These are phyloP conservation scores for Phytopythium delawarense DNA, from an alignment of 352 stramenopile species.

Conservation along the genomic window DNA sequence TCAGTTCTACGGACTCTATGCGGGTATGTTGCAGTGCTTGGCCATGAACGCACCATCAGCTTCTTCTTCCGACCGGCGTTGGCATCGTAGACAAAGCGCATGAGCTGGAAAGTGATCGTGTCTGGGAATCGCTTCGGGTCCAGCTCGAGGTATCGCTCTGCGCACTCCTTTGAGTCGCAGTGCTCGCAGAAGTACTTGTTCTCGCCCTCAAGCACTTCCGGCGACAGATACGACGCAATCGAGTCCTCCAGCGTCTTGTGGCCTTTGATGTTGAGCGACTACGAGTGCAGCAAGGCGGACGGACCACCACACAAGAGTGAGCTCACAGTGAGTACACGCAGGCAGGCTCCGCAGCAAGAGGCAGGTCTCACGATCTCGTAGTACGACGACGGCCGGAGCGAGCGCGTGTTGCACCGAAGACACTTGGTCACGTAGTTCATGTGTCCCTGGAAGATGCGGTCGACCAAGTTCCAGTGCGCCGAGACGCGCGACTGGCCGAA, in stretches of 20 bases:
- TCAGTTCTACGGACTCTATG: background rate
- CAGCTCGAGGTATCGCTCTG: conserved; percentile 69
- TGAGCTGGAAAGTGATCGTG: conserved; percentile 76
- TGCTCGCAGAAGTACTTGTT: conserved; percentile 87
- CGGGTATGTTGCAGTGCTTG: too few species aligned
- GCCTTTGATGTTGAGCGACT: conserved; percentile 85
- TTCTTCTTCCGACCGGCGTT: conserved; percentile 79
- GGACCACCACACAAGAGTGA: background rate
- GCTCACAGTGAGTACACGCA: background rate
- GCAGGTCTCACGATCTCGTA: conserved; percentile 65
- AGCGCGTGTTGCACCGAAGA: conserved; percentile 61
- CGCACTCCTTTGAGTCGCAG: conserved; percentile 73
- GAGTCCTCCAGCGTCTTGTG: conserved; percentile 69
- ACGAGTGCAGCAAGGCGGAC: background rate
- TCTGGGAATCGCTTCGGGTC: conserved; percentile 47
- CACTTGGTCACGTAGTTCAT: conserved; percentile 87
- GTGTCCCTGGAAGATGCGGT: conserved; percentile 74
- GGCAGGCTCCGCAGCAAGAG: background rate
- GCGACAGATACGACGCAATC: conserved; percentile 63
- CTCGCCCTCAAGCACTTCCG: conserved; percentile 75
- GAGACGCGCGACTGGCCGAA: conserved; percentile 59
- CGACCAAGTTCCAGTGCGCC: conserved; percentile 60
- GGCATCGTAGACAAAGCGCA: conserved; percentile 85
- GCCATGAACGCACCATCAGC: conserved; percentile 42
- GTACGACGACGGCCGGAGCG: conserved; percentile 60